Percentiles rank a stretch among this genome's conserved stretches.
Evolutionary conservation across 768 basidiomycete species (phyloP).

Genomic region (Calocera cornea): DNA sequence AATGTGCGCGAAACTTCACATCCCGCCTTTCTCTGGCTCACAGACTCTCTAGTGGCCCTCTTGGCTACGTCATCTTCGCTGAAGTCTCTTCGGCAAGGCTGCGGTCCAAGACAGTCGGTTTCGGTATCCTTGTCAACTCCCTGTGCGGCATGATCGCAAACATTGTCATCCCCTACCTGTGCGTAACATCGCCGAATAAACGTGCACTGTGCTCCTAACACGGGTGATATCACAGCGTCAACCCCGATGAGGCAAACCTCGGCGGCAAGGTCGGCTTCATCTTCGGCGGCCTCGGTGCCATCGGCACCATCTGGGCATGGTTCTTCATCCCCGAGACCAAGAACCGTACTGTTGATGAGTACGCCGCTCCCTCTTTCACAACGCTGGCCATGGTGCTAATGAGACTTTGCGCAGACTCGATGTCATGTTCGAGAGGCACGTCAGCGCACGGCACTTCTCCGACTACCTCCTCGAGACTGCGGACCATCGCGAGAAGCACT

Average conservation of each 20-base stretch:
- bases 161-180: not conserved
- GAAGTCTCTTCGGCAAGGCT: constrained; percentile 8
- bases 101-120: constrained; percentile 10
- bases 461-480: not conserved
- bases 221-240: not conserved
- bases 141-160: constrained; percentile 1
- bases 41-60: constrained; percentile 4
- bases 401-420: not conserved
- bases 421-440: not conserved
- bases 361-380: not conserved
- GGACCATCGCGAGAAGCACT: not conserved
- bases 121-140: constrained; percentile 5
- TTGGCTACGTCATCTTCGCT: constrained; percentile 10
- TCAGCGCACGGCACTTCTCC: not conserved
- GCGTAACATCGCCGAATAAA: not conserved
- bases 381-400: not conserved
- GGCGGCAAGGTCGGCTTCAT: constrained; percentile 1
- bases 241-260: not conserved
- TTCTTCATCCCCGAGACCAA: constrained; percentile 1
- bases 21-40: not conserved
- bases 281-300: constrained; percentile 2
- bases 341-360: constrained; percentile 4
- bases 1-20: not conserved
- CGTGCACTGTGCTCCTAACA: not conserved
- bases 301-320: constrained; percentile 3